Evolutionary conservation across 2,329 filamentous ascomycete genomes (phyloP), one percentile per base, ranked within the genome.

Genomic region (Phaeosphaeria sp.): DNA sequence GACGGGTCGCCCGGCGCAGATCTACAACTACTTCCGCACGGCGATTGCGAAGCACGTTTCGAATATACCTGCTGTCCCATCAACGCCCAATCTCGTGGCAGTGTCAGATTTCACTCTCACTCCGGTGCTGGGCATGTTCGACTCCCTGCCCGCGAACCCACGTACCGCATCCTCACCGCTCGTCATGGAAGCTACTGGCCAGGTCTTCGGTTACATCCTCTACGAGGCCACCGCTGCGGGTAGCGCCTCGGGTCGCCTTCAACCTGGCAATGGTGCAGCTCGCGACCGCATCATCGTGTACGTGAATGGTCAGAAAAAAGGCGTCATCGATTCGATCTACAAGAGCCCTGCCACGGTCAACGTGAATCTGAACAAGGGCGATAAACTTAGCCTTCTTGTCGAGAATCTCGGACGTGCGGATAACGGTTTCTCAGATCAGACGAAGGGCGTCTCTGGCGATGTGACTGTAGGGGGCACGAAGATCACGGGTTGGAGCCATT

Each of bases 401-500:
- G 82, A 85, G 66, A 84, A 84, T 49, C 74, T 84, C n/a, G 82
- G 82, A 1, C 77, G 82, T 2, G 80, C 83, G 1, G 79, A 84
- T 58, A 68, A 70, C 25, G 51, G 60, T 21, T 25, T 71, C 21
- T 46, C 58, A 11, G 81, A 85, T 33, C 82, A 78, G 22, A 72
- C 70, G 21, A 84, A 84, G 60, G 82, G 82, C 0, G 78, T 84
- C 17, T 51, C 69, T 3, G 74, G 75, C 9, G 63, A 82, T 49
- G 79, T 84, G 1, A 80, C 73, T 0, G 56, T 84, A 1, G 79
- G 77, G 1, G 66, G 55, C 0, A 61, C 52, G 0, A 60, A 71
- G 0, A 50, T 83, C 1, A 52, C 53, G 1, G 74, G 72, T 8
- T 83, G 81, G 81, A 62, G 75, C n/a, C 73, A 76, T 22, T 80